Base-by-base conservation (phyloP, 345 rosid genomes). In the Mangifera indica region DNA sequence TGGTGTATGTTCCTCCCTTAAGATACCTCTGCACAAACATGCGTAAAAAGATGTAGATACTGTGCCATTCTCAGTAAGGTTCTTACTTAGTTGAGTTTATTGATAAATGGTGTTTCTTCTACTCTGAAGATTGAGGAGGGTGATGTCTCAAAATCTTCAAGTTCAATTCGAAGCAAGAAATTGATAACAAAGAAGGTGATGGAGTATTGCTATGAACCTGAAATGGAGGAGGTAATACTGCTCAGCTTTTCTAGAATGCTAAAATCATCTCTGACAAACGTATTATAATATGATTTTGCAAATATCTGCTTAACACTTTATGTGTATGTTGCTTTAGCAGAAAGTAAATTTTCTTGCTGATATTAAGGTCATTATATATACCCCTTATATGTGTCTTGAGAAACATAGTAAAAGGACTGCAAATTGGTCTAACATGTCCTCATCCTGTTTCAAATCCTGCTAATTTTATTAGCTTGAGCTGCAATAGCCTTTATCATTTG, bases 131-230 rank as follows among this genome's bases (percentile, higher is more conserved):
- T 80, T 66, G 98, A 85, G 78, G 93, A 90, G 71, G 74, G 59
- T 81, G 93, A 90, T 79, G 77, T 74, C 25, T 80, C 83, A 69
- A 85, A 84, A 62, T 87, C 97, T 52, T 81, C 81, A 52, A 76
- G 80, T 80, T 80, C 80, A 34, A 73, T 68, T 59, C 81, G 91
- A 87, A 83, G 93, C 83, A 94, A 87, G 87, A 94, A 89, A 76
- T 76, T 85, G 69, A 34, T 78, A 21, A 72, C 83, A 26, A 92
- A 87, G 83, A 92, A 46, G 75, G 91, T 92, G 78, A 92, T 92
- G 93, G 97, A 94, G 81, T 92, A 92, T 82, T 89, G 91, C 76
- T 94, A 89, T 74, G 98, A 94, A 82, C 91, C 98, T 73, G 98
- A 94, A 83, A 90, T 94, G 98, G 97, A 87, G 83, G 98, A 89